Conservation (phyloP, 805 yeast species). For the Lipomyces mesembrius region DNA sequence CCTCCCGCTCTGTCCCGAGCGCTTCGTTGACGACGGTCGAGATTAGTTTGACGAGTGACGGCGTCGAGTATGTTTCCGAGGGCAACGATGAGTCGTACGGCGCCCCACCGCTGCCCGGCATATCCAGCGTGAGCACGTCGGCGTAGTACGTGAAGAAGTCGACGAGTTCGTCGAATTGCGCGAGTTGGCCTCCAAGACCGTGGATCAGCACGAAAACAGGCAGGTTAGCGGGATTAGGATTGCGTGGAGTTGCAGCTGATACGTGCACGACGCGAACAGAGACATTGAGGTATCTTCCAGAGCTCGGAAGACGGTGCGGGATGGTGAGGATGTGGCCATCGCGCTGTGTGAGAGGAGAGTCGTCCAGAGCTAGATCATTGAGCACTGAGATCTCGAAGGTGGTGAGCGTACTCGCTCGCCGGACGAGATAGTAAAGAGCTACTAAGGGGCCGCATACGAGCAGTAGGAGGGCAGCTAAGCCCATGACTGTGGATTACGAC, state of each 20-base stretch:
- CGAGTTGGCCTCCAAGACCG: conserved; percentile 88
- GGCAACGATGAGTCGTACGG: conserved; percentile 41
- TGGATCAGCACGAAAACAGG: conserved; percentile 75
- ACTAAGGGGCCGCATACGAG: conserved; percentile 1
- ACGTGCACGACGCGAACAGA: conserved; percentile 21
- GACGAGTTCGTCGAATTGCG: conserved; percentile 79
- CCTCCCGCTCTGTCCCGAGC: conserved; percentile 25
- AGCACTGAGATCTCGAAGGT: conserved; percentile 24
- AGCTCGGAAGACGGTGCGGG: background rate
- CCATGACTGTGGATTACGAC: background rate
- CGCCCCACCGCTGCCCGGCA: conserved; percentile 82
- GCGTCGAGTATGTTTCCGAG: conserved; percentile 27
- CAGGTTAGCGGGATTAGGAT: conserved; percentile 40
- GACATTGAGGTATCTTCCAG: background rate
- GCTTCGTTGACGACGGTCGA: conserved; percentile 33
- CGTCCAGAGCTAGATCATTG: conserved; percentile 26
- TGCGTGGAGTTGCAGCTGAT: conserved; percentile 23
- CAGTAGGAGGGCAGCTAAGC: conserved; percentile 1
- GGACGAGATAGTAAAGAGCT: conserved; percentile 2
- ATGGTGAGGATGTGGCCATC: conserved; percentile 18
- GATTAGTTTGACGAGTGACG: conserved; percentile 26
- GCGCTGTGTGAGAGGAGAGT: conserved; percentile 32
- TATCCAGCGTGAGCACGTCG: conserved; percentile 71
- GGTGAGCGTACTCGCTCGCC: conserved; percentile 19
- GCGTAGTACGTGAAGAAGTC: conserved; percentile 65